Percentiles rank a stretch among this genome's conserved stretches.
Evolutionary conservation across 1,284 basidiomycete species (phyloP).

Genomic region (Cutaneotrichosporon sp.): DNA sequence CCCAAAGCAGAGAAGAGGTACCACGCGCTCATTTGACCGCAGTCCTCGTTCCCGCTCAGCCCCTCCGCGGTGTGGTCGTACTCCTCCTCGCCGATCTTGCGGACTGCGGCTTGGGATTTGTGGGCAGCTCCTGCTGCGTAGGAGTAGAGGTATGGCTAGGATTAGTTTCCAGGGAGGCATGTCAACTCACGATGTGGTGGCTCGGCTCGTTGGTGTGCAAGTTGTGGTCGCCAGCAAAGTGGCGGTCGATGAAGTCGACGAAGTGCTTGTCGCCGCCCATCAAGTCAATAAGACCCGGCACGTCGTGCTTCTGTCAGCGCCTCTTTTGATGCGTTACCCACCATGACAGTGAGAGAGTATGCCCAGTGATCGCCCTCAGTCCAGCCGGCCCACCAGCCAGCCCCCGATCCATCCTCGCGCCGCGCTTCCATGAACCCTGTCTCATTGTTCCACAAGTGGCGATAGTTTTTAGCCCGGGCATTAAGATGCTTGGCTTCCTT

Average conservation of each 20-base stretch:
- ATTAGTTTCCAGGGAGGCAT: too few species aligned
- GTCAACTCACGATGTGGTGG: slow-evolving; percentile 40
- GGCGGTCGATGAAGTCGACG: slow-evolving; percentile 64
- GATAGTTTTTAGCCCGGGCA: slow-evolving; percentile 56
- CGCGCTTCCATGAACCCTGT: slow-evolving; percentile 79
- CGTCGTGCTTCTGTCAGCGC: slow-evolving; percentile 49
- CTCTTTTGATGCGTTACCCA: slow-evolving; percentile 4
- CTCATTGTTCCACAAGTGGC: slow-evolving; percentile 62
- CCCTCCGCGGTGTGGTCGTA: slow-evolving; percentile 60
- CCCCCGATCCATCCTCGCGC: slow-evolving; percentile 64
- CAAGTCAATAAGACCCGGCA: slow-evolving; percentile 59
- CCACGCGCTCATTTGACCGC: slow-evolving; percentile 85
- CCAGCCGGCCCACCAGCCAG: slow-evolving; percentile 66
- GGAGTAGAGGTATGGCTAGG: slow-evolving; percentile 66
- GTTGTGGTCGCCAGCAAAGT: slow-evolving; percentile 75
- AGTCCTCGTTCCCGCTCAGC: slow-evolving; percentile 67
- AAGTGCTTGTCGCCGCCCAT: slow-evolving; percentile 64
- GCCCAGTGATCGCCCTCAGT: slow-evolving; percentile 81
- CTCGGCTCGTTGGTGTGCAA: slow-evolving; percentile 73
- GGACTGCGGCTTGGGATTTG: slow-evolving; percentile 65
- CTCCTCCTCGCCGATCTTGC: slow-evolving; percentile 59
- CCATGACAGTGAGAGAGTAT: slow-evolving; percentile 66
- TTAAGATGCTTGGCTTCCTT: slow-evolving; percentile 55
- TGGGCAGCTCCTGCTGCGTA: slow-evolving; percentile 64
- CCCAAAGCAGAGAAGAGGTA: slow-evolving; percentile 75